Conservation (phyloP, 352 stramenopile genomes). For the Globisporangium perplexum region DNA sequence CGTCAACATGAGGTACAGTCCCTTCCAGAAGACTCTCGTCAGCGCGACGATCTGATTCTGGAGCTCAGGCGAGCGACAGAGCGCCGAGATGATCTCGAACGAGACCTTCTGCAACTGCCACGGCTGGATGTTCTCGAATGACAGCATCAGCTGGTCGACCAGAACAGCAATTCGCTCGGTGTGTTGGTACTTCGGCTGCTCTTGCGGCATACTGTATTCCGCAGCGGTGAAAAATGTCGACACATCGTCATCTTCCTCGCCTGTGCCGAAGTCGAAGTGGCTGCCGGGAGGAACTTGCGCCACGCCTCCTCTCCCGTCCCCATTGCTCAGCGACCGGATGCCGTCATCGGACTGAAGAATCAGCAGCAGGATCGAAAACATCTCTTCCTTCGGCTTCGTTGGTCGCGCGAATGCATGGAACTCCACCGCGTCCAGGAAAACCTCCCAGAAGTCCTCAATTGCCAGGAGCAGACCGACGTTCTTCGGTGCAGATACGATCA, state of each 20-base stretch:
- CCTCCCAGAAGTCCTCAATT: constrained; percentile 42
- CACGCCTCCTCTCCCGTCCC: neutral
- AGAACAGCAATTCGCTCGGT: constrained; percentile 50
- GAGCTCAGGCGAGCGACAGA: constrained; percentile 44
- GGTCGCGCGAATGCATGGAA: constrained; percentile 32
- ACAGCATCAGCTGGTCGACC: constrained; percentile 60
- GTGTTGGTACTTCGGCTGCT: constrained; percentile 23
- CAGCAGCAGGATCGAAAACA: constrained; percentile 47
- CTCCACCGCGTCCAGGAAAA: constrained; percentile 41
- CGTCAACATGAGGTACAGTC: constrained; percentile 66
- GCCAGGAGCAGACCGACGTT: constrained; percentile 37
- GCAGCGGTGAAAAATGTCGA: constrained; percentile 49
- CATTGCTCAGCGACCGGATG: constrained; percentile 31
- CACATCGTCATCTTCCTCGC: constrained; percentile 38
- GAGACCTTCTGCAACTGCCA: constrained; percentile 75
- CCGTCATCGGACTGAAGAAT: constrained; percentile 45
- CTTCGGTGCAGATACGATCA: constrained; percentile 38
- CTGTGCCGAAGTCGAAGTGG: constrained; percentile 28
- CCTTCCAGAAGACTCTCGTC: constrained; percentile 75
- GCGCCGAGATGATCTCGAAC: constrained; percentile 68
- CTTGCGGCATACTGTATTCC: constrained; percentile 35
- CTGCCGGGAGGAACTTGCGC: constrained; percentile 15
- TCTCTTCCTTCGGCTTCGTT: constrained; percentile 36
- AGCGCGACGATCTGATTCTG: constrained; percentile 61
- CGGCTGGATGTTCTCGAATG: constrained; percentile 67